Base-by-base conservation (phyloP, 1,284 basidiomycete genomes). In the Bjerkandera adusta region DNA sequence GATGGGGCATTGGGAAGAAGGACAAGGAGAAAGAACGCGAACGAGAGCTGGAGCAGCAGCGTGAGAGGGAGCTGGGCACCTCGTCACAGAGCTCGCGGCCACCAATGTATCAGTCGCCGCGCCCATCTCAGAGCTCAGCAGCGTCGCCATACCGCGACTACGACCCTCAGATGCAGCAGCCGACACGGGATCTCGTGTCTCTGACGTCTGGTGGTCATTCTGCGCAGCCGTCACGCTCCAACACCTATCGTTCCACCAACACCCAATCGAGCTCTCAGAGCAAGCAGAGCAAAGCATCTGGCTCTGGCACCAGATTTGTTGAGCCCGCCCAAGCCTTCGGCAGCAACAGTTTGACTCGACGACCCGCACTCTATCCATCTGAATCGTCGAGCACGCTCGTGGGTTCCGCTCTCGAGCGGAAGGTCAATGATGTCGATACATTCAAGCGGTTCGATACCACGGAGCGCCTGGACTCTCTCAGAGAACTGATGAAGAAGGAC, bases 321-420 rank as follows among this genome's bases (percentile, higher is more conserved):
- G 36, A 38, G 15, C n/a, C n/a, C n/a, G n/a, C n/a, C 10, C 38
- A 24, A 7, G 25, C 18, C n/a, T 35, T 34, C 16, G 30, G 21
- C 13, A 53, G 55, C 22, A 50, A 36, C 18, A 52, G 53, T 36
- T 50, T 46, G 24, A 49, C 25, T 8, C 50, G 49, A 4, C 74
- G 77, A 1, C 75, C 79, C 3, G 68, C 66, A 1, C 59, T 81
- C 26, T 67, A 69, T 34, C 68, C 77, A 6, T 77, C 75, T 24
- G 82, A 85, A 49, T 87, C 85, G 1, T 68, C 78, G 2, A 79
- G 76, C 51, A 89, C 86, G 1, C 79, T 89, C 29, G 77, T 88
- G 15, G 85, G 86, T 2, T 85, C 82, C 15, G 81, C 82, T 1
- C 66, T 76, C 41, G 77, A 85, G 49, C 70, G 85, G 53, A 89